Evolutionary conservation across 1,284 basidiomycete genomes (phyloP).

Genomic region (Leucoagaricus sp.): DNA sequence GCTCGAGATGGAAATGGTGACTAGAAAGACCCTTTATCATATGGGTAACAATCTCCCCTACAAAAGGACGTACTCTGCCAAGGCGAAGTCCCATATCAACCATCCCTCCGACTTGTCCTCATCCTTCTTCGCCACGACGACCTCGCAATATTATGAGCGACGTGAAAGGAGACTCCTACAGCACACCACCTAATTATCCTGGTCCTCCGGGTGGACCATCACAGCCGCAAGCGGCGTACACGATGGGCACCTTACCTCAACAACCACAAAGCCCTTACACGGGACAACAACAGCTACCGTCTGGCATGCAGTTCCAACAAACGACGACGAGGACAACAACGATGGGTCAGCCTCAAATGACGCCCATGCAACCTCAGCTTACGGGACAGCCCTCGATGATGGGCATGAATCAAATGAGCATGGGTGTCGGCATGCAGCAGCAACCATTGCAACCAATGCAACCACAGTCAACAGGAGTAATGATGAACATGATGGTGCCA

Average conservation of each 20-base stretch:
- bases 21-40: not conserved
- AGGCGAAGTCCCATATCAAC: not conserved
- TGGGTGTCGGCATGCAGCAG: not conserved
- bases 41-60: not conserved
- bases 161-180: not conserved
- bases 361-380: slow-evolving; percentile 5
- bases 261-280: slow-evolving; percentile 3
- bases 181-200: not conserved
- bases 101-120: not conserved
- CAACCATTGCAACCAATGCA: slow-evolving; percentile 7
- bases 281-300: not conserved
- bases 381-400: slow-evolving; percentile 5
- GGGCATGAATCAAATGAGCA: slow-evolving; percentile 1
- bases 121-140: not conserved
- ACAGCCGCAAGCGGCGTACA: slow-evolving; percentile 3
- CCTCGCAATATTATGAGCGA: not conserved
- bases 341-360: slow-evolving; percentile 10
- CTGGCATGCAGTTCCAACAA: not conserved
- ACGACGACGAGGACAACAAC: not conserved
- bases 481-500: slow-evolving; percentile 13
- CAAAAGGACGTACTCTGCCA: not conserved
- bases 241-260: not conserved
- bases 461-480: slow-evolving; percentile 2
- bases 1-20: not conserved
- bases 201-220: not conserved